Base-by-base conservation (phyloP, 768 basidiomycete species). In the Hebeloma cylindrosporum region DNA sequence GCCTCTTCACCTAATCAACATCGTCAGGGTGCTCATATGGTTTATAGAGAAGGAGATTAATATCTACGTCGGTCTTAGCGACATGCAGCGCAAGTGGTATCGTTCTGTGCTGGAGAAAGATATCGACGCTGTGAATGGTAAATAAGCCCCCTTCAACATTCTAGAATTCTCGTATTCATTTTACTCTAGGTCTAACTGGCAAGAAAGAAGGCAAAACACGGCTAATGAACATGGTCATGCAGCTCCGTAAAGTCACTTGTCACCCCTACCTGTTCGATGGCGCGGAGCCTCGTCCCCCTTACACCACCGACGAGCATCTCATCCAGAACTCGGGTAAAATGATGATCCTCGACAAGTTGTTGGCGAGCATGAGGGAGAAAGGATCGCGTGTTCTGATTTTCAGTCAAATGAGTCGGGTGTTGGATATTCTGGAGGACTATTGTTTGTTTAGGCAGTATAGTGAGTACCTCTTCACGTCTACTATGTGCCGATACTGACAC, bases 171-270 rank as follows among this genome's bases (percentile, higher is more conserved):
- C 13, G 13, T 25, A 32, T 25, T 7, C 27, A 6, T 43, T 1
- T 9, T n/a, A 1, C 7, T 17, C n/a, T 48, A 90, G 89, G 91
- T 29, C 71, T 93, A 23, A 90, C 91, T 2, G 93, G 94, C 6
- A 97, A 96, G 78, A 98, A 98, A 62, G 96, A 99, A 63, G 95
- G 95, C 43, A 99, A 98, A 71, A 97, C 94, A 3, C 74, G 95
- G 25, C 66, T 98, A 39, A 92, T 97, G 85, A 99, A 98, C 62
- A 93, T 99, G 77, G 96, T 98, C 49, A 98, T 98, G 96, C 96
- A 99, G 79, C 76, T 88, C 29, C 83, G 86, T 48, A 93, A 87
- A 75, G 91, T 90, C 29, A 90, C 88, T 7, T 92, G 89, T 51
- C 89, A 93, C 60, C 92, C 92, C 0, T 93, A 94, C 60, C 78